Conservation (phyloP, 805 yeast species). For the Metschnikowia bowlesiae region DNA sequence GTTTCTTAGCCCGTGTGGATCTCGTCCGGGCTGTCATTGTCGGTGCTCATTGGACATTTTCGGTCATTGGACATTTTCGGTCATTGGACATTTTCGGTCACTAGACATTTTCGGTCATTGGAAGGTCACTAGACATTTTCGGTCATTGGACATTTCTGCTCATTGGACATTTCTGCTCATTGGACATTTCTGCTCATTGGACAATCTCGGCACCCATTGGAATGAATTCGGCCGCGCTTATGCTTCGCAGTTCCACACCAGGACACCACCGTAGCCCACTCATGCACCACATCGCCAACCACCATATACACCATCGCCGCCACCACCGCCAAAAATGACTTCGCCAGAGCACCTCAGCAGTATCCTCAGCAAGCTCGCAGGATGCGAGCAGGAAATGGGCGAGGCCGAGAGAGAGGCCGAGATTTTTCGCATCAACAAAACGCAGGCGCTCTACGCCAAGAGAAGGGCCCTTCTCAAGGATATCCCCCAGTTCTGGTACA, state of each 20-base stretch:
- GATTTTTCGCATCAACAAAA: conserved; percentile 45
- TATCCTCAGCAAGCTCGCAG: conserved; percentile 44
- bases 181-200: neutral
- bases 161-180: no score
- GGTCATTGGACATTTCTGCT: no score
- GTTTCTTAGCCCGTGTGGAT: no score
- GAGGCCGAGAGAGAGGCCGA: conserved; percentile 59
- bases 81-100: no score
- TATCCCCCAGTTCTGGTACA: conserved; percentile 83
- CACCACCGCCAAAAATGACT: neutral
- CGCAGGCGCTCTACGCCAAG: conserved; percentile 53
- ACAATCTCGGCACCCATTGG: neutral
- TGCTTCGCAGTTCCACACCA: neutral
- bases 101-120: no score
- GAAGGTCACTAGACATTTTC: no score
- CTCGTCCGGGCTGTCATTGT: no score
- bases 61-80: no score
- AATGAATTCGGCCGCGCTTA: neutral
- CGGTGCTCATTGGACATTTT: no score
- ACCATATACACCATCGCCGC: neutral
- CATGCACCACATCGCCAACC: neutral
- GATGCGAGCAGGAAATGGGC: conserved; percentile 56
- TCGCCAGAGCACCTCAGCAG: conserved; percentile 20
- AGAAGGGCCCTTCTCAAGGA: conserved; percentile 50
- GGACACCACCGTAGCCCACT: neutral